Conservation (phyloP, 1,284 basidiomycete species). For the Porogramme epimiltina region DNA sequence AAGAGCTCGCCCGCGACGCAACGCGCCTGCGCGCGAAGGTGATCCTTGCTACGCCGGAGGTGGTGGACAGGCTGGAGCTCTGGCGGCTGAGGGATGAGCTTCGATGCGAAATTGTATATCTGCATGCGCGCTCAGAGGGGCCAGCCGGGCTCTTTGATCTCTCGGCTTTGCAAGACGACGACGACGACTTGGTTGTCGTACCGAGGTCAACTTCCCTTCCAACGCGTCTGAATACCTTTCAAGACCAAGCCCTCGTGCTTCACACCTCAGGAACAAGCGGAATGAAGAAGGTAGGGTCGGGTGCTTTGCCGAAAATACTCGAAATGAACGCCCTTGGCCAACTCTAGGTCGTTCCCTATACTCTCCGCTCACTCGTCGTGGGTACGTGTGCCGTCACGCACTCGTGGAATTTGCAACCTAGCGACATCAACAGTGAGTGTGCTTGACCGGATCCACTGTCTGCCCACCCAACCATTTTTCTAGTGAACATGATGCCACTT, state of each 20-base stretch:
- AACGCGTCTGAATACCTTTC: constrained; percentile 37
- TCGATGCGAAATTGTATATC: constrained; percentile 32
- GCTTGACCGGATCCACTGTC: background rate
- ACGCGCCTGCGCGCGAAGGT: constrained; percentile 19
- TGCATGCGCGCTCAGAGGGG: constrained; percentile 34
- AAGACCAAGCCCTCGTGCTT: constrained; percentile 57
- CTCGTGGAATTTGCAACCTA: constrained; percentile 52
- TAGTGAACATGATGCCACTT: constrained; percentile 68
- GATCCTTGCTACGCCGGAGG: constrained; percentile 18
- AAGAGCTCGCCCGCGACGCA: constrained; percentile 17
- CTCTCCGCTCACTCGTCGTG: constrained; percentile 58
- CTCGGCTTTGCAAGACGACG: constrained; percentile 31
- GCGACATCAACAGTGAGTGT: constrained; percentile 46
- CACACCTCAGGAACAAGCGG: constrained; percentile 69
- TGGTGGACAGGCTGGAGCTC: constrained; percentile 16
- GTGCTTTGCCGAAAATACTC: background rate
- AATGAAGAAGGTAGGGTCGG: constrained; percentile 40
- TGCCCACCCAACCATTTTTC: background rate
- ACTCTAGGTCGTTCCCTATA: constrained; percentile 54
- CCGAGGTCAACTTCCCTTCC: constrained; percentile 18
- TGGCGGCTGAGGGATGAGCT: constrained; percentile 13
- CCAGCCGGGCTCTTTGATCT: constrained; percentile 44
- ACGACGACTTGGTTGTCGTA: constrained; percentile 14
- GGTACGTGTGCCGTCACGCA: constrained; percentile 59
- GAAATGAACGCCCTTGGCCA: background rate